A percentile compares a stretch with the other conserved stretches of the same genome.
Evolutionary conservation across 2,329 filamentous ascomycete genomes (phyloP).

Genomic region (Laburnicola sp.): DNA sequence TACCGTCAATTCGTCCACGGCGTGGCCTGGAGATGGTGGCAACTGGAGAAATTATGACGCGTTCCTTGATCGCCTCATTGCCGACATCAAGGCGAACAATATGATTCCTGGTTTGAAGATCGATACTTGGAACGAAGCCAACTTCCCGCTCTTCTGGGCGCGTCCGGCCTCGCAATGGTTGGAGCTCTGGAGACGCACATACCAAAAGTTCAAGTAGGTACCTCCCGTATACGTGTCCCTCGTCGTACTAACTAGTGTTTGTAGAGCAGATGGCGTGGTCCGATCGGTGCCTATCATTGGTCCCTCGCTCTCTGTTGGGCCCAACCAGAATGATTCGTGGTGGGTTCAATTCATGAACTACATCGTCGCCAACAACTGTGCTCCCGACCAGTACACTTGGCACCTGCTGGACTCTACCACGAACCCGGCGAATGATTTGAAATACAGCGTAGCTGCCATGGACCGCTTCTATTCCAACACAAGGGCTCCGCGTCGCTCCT

Average conservation of each 20-base stretch:
- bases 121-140: conserved; percentile 60
- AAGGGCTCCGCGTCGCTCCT: too few species aligned
- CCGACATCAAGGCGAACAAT: conserved; percentile 43
- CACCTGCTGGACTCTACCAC: conserved; percentile 39
- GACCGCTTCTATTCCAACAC: too few species aligned
- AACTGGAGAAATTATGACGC: conserved; percentile 41
- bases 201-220: conserved; percentile 22
- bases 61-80: conserved; percentile 47
- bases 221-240: too few species aligned
- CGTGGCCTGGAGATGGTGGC: conserved; percentile 50
- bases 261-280: conserved; percentile 46
- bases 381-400: conserved; percentile 51
- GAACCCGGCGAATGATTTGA: neutral
- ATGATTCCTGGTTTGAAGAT: conserved; percentile 43
- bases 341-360: conserved; percentile 45
- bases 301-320: conserved; percentile 42
- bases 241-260: too few species aligned
- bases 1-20: conserved; percentile 42
- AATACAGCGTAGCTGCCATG: neutral
- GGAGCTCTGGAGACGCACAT: too few species aligned
- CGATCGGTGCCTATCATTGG: conserved; percentile 37
- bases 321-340: conserved; percentile 26
- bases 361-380: conserved; percentile 41
- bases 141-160: conserved; percentile 44
- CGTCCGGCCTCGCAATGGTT: neutral